Base-by-base conservation (phyloP, 169 alveolate genomes). In the Eimeria maxima region DNA sequence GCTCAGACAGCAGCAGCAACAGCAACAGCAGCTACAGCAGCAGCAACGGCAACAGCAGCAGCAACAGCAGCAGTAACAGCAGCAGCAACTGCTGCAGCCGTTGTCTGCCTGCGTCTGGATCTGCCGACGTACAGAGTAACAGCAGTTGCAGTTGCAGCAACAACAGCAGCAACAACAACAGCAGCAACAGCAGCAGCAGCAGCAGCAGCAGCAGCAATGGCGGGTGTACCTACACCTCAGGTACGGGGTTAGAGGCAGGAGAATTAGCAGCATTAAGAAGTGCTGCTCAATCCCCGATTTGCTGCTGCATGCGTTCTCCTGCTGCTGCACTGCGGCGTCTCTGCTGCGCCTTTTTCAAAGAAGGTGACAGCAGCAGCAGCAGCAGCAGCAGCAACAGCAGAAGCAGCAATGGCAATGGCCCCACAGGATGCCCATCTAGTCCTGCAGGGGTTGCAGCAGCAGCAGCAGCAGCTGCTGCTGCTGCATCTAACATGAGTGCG, bases 221-320 rank as follows among this genome's bases (percentile, higher is more conserved):
- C 69, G 69, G n/a, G 69, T 60, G 69, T 60, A 18, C 20, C 27
- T 60, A 60, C 69, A 60, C 69, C 69, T 18, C 69, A 60, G 69
- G 69, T 11, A 4, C 69, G 69, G 69, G 20, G n/a, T 20, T 60
- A 24, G 69, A 60, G n/a, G n/a, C 69, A 18, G n/a, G 27, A 0
- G n/a, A 11, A 18, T 20, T 71, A n/a, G 45, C 18, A 27, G 5
- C 47, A 11, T 24, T 53, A n/a, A 42, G 44, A 0, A 47, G 90
- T 18, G 73, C 53, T 18, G 50, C 73, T 3, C 42, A 5, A 14
- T 81, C 90, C n/a, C 90, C 90, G 7, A 47, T 24, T 8, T 81
- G 90, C 90, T 81, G 90, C 50, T 81, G 90, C 90, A 81, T 38
- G 47, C 90, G 90, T 20, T 81, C 90, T 65, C 90, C 90, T 45